Percentiles rank a stretch among this genome's conserved stretches.
These are phyloP conservation scores for Pestalotiopsis fici DNA, from an alignment of 2,329 filamentous ascomycete species.

Conservation along the genomic window DNA sequence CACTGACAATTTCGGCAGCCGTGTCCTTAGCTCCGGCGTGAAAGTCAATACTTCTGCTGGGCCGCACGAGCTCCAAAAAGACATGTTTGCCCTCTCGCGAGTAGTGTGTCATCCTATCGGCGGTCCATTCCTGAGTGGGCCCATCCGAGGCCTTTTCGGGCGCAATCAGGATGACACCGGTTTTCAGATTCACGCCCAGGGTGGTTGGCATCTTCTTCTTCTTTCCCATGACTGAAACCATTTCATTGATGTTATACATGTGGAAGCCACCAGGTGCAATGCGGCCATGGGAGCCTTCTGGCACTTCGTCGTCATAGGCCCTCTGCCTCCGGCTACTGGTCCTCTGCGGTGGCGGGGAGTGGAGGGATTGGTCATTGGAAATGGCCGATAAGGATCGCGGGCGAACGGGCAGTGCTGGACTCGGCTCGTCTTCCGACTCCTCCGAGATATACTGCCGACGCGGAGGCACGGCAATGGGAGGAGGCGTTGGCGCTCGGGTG, in stretches of 20 bases:
- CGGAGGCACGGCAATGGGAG: conserved; percentile 49
- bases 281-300: conserved; percentile 43
- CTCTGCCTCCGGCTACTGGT: conserved; percentile 34
- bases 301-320: conserved; percentile 29
- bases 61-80: conserved; percentile 88
- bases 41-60: conserved; percentile 94
- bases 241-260: conserved; percentile 96
- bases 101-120: conserved; percentile 95
- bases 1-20: conserved; percentile 86
- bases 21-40: conserved; percentile 97
- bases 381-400: conserved; percentile 24
- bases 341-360: conserved; percentile 27
- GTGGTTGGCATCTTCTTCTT: conserved; percentile 99
- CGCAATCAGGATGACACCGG: conserved; percentile 86
- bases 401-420: conserved; percentile 40
- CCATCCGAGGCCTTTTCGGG: conserved; percentile 84
- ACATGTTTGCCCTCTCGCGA: conserved; percentile 98
- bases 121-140: conserved; percentile 87
- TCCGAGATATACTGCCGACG: conserved; percentile 62
- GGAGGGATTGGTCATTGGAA: conserved; percentile 21
- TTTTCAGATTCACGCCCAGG: conserved; percentile 87
- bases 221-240: conserved; percentile 95
- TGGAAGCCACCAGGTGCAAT: conserved; percentile 80
- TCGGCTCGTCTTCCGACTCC: conserved; percentile 67
- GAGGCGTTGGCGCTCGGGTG: conserved; percentile 46